Base-by-base conservation (phyloP, 257 asterid species). In the Nyctanthes arbortristis region DNA sequence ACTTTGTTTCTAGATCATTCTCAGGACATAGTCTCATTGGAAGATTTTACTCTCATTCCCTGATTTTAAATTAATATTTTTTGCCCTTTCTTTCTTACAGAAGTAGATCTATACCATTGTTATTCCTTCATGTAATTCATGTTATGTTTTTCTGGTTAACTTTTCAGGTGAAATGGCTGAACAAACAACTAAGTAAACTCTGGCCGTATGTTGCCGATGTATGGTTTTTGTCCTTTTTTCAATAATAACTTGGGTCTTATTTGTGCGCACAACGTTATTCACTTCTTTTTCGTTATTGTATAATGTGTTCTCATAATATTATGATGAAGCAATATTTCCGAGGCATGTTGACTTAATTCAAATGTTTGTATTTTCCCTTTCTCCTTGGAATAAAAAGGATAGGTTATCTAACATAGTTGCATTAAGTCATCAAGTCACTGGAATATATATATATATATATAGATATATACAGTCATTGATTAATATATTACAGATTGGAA, bases 171-270 rank as follows among this genome's bases (percentile, higher is more conserved):
- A 93, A 93, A 77, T 93, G 99, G 99, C 86, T 93, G 76, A 93
- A 93, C 85, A 89, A 82, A 78, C 97, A 89, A 37, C 84, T 93
- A 75, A 73, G 83, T 72, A 93, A 93, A 73, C 77, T 93, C 70
- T 93, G 99, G 99, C 99, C 99, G 60, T 93, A 73, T 76, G 83
- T 93, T 55, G 99, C 99, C 45, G 99, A 91, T 82, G 99, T 93
- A 89, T 89, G 96, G 63, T 77, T 78, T 72, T 43, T 10, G 18
- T 37, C 47, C 24, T 22, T 57, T 14, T 47, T 65, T 9, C 27
- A 63, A 65, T 57, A 61, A 32, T 43, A 16, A 33, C 22, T 32
- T 45, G 14, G 20, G 16, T 40, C 2, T 49, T 60, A 13, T 61
- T 71, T 57, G 31, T 55, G 35, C 7, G 35, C 35, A 3, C 35